phyloP scores from a whole-genome alignment of 768 basidiomycete genomes.

The Psilocybe subaeruginosa region DNA sequence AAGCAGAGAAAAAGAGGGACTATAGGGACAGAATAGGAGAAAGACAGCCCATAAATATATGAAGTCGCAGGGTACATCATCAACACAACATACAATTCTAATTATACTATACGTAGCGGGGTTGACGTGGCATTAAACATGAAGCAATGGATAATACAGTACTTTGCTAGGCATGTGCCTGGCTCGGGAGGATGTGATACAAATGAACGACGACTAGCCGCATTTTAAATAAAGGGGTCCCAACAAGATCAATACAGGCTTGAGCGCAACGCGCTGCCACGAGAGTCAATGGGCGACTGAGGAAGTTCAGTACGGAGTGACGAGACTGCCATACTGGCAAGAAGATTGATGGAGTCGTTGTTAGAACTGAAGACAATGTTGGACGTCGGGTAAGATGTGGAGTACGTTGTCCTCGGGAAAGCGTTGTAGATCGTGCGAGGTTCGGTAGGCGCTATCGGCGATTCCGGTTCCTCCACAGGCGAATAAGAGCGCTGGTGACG shows the following conservation, averaged over 20 bases:
- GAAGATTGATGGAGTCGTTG: constrained; percentile 28
- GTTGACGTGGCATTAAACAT: constrained; percentile 14
- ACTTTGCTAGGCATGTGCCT: constrained; percentile 4
- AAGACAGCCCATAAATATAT: constrained; percentile 6
- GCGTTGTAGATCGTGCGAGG: constrained; percentile 31
- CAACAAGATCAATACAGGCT: constrained; percentile 7
- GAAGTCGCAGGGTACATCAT: constrained; percentile 7
- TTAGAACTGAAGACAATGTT: constrained; percentile 14
- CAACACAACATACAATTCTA: constrained; percentile 6
- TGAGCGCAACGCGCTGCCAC: constrained; percentile 14
- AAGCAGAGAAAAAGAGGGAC: background rate
- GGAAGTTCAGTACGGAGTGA: constrained; percentile 46
- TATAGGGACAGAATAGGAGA: background rate
- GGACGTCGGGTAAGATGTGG: constrained; percentile 7
- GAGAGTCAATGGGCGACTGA: constrained; percentile 29
- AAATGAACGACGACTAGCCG: background rate
- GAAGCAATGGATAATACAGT: constrained; percentile 16
- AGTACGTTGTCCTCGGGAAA: constrained; percentile 20
- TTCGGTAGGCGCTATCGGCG: constrained; percentile 13
- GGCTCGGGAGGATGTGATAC: background rate
- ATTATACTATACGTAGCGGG: constrained; percentile 7
- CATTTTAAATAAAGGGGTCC: background rate
- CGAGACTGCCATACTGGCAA: constrained; percentile 47
- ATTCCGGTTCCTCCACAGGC: constrained; percentile 22
- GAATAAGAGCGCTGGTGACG: constrained; percentile 21